Evolutionary conservation across 805 yeast genomes (phyloP).

Genomic region (Pichia sporocuriosa): DNA sequence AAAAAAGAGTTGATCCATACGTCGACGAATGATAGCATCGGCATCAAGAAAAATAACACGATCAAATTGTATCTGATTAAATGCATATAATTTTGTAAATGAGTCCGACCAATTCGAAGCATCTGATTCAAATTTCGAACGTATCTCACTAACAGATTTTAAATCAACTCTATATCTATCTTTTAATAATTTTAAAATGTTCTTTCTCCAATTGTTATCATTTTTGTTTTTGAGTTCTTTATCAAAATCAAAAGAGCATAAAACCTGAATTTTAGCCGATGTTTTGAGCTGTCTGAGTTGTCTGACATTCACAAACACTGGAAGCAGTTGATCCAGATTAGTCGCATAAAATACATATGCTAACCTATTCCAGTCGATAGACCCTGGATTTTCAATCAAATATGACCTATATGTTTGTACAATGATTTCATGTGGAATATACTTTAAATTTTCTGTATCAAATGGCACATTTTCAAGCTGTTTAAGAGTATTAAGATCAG

Average conservation of each 20-base stretch:
- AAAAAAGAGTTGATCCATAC: slow-evolving; percentile 47
- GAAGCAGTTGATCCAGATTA: slow-evolving; percentile 41
- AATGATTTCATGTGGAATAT: slow-evolving; percentile 17
- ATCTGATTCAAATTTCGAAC: slow-evolving; percentile 13
- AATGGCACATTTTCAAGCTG: no score
- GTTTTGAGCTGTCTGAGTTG: slow-evolving; percentile 30
- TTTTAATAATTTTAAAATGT: slow-evolving; percentile 1
- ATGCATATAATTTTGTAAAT: slow-evolving; percentile 49
- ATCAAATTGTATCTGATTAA: slow-evolving; percentile 42
- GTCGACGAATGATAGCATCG: slow-evolving; percentile 38
- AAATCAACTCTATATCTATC: slow-evolving; percentile 24
- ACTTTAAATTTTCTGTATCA: slow-evolving; percentile 14
- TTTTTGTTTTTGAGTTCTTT: background rate
- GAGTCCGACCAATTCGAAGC: slow-evolving; percentile 41
- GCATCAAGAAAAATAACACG: slow-evolving; percentile 53
- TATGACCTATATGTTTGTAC: slow-evolving; percentile 12
- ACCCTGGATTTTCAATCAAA: slow-evolving; percentile 6
- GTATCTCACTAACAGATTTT: slow-evolving; percentile 21
- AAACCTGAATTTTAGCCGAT: slow-evolving; percentile 41
- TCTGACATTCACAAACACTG: slow-evolving; percentile 43
- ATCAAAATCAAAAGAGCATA: slow-evolving; percentile 26
- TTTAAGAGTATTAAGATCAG: no score
- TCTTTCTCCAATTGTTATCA: background rate
- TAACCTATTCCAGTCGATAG: slow-evolving; percentile 35
- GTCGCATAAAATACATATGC: slow-evolving; percentile 64